phyloP scores from a whole-genome alignment of 768 basidiomycete genomes.

The Rhodocollybia butyracea region DNA sequence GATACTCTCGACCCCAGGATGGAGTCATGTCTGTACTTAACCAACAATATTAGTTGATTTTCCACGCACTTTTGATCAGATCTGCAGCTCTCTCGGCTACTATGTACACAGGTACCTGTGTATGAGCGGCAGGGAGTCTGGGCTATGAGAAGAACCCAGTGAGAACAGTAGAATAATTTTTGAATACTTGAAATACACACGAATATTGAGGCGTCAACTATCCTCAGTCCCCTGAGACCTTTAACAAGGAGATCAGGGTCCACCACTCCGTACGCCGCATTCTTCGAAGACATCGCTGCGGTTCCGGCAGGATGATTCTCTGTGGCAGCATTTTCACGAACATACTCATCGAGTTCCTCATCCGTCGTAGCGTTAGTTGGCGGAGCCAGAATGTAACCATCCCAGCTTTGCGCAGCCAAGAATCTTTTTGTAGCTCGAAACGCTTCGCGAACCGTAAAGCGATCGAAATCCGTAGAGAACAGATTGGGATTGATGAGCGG shows the following conservation, averaged over 20 bases:
- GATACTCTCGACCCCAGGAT: no score
- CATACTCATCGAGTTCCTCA: conserved; percentile 10
- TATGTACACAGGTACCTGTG: conserved; percentile 17
- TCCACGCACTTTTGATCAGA: conserved; percentile 14
- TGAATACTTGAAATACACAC: conserved; percentile 9
- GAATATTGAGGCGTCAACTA: conserved; percentile 33
- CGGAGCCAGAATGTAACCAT: conserved; percentile 12
- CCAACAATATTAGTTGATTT: no score
- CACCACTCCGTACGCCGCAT: conserved; percentile 25
- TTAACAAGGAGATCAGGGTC: conserved; percentile 30
- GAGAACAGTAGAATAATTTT: background rate
- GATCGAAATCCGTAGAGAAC: conserved; percentile 19
- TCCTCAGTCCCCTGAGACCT: conserved; percentile 25
- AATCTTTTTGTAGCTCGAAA: conserved; percentile 11
- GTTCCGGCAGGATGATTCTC: conserved; percentile 26
- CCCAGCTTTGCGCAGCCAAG: conserved; percentile 10
- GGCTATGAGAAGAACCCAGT: conserved; percentile 14
- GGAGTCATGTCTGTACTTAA: no score
- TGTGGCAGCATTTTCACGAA: conserved; percentile 10
- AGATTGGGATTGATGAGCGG: conserved; percentile 44
- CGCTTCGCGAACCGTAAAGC: conserved; percentile 13
- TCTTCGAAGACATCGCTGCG: conserved; percentile 24
- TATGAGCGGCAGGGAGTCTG: conserved; percentile 16
- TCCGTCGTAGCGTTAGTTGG: conserved; percentile 8
- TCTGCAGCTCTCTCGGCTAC: conserved; percentile 23